phyloP scores from a whole-genome alignment of 257 asterid genomes.

The Fraxinus anomala region DNA sequence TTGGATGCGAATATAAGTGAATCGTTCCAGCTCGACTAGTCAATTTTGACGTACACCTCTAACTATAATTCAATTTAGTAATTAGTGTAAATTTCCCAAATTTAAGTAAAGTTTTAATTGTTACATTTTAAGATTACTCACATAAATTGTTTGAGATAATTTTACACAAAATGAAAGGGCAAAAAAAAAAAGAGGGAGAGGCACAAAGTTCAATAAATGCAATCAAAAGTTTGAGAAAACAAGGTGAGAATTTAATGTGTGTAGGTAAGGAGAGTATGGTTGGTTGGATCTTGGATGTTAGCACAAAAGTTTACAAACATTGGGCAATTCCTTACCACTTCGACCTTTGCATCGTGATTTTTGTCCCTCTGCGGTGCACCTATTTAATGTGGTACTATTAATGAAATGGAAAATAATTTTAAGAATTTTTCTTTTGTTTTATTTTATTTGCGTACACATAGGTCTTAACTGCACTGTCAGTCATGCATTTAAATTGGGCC shows the following conservation, averaged over 20 bases:
- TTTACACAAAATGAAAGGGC: too few relatives aligned
- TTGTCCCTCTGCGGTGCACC: not conserved
- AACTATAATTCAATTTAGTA: too few relatives aligned
- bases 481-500: not conserved
- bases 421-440: not conserved
- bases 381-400: not conserved
- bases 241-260: not conserved
- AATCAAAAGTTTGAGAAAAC: not conserved
- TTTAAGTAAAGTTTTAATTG: too few relatives aligned
- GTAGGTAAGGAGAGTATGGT: not conserved
- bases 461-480: not conserved
- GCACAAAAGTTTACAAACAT: not conserved
- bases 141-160: too few relatives aligned
- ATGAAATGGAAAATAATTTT: too few relatives aligned
- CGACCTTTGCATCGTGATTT: not conserved
- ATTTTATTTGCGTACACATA: not conserved
- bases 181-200: too few relatives aligned
- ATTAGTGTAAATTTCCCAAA: too few relatives aligned
- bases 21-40: too few relatives aligned
- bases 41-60: too few relatives aligned
- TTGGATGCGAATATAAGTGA: too few relatives aligned
- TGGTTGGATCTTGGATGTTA: not conserved
- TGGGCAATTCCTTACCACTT: not conserved
- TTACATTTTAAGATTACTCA: too few relatives aligned
- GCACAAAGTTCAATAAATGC: not conserved